Conservation (phyloP, 2,329 filamentous ascomycete species). For the Salinomyces thailandicus region DNA sequence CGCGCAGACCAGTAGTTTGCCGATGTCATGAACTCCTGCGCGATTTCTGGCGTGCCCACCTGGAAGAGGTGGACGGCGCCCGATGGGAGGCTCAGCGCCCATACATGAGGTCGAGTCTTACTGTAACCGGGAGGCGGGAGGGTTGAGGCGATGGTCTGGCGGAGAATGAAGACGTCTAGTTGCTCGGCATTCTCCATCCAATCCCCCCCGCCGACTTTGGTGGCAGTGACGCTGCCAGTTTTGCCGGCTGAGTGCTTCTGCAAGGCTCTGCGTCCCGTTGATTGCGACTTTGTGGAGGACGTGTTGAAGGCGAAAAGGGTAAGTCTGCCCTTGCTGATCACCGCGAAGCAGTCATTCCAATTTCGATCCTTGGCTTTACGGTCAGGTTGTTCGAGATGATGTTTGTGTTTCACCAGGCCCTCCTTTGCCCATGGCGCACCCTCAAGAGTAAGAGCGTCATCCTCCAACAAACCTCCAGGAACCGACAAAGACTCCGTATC, state of each 20-base stretch:
- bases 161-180: slow-evolving; percentile 74
- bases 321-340: slow-evolving; percentile 89
- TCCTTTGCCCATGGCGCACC: slow-evolving; percentile 99
- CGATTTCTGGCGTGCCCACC: slow-evolving; percentile 87
- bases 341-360: slow-evolving; percentile 92
- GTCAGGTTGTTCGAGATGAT: slow-evolving; percentile 81
- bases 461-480: slow-evolving; percentile 55
- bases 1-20: slow-evolving; percentile 97
- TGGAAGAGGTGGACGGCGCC: slow-evolving; percentile 98
- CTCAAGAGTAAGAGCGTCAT: slow-evolving; percentile 81
- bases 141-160: slow-evolving; percentile 83
- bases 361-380: slow-evolving; percentile 89
- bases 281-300: slow-evolving; percentile 45
- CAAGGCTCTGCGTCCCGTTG: slow-evolving; percentile 28
- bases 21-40: slow-evolving; percentile 84
- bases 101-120: slow-evolving; percentile 79
- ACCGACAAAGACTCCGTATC: slow-evolving; percentile 19
- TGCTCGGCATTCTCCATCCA: slow-evolving; percentile 96
- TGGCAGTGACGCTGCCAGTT: slow-evolving; percentile 39
- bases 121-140: slow-evolving; percentile 89
- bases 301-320: slow-evolving; percentile 86
- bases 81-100: slow-evolving; percentile 82
- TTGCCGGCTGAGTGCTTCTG: slow-evolving; percentile 13
- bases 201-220: slow-evolving; percentile 84
- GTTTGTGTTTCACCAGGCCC: slow-evolving; percentile 90